Conservation (phyloP, 306 rosid species). For the Trifolium subterraneum region DNA sequence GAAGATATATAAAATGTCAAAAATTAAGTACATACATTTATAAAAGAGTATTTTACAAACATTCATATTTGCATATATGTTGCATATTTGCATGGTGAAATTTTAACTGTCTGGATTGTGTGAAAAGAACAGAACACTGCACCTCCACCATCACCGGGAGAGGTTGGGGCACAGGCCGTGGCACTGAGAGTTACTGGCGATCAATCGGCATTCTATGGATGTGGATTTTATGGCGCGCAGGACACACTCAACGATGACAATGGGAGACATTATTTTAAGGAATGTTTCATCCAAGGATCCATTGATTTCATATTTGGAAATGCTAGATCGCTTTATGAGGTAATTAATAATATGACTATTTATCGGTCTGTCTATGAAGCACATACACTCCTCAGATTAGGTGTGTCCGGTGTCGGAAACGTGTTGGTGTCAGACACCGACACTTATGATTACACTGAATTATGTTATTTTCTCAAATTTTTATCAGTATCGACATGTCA, state of each 20-base stretch:
- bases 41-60: no score
- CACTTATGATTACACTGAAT: no score
- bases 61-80: not conserved
- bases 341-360: constrained; percentile 8
- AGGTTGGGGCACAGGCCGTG: constrained; percentile 77
- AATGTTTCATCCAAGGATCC: constrained; percentile 86
- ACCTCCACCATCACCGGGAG: constrained; percentile 66
- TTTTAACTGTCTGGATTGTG: not conserved
- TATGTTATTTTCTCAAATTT: no score
- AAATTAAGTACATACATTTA: no score
- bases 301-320: constrained; percentile 90
- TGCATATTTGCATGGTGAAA: not conserved
- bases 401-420: no score
- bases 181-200: constrained; percentile 73
- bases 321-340: constrained; percentile 80
- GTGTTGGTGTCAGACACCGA: no score
- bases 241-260: constrained; percentile 79
- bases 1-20: no score
- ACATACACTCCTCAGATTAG: no score
- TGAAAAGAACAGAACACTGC: constrained; percentile 73
- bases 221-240: constrained; percentile 89
- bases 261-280: constrained; percentile 79
- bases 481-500: no score
- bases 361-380: no score
- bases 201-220: constrained; percentile 73